Evolutionary conservation across 2,329 filamentous ascomycete genomes (phyloP).

Genomic region (Trichoderma koningii): DNA sequence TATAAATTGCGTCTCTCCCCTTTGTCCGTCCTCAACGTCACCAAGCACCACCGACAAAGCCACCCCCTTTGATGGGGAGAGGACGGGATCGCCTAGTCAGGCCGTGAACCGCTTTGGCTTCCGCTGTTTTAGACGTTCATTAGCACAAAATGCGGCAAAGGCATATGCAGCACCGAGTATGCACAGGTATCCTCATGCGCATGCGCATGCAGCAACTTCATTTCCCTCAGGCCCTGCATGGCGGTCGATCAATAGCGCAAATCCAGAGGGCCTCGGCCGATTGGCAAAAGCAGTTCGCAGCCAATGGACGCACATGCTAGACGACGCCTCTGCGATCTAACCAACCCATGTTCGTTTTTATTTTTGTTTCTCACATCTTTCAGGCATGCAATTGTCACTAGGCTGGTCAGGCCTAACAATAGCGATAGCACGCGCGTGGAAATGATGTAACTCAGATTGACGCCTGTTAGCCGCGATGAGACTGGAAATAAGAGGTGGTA

Average conservation of each 20-base stretch:
- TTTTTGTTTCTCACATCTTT: not conserved
- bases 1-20: not conserved
- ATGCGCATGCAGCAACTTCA: slow-evolving; percentile 24
- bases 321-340: slow-evolving; percentile 16
- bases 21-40: not conserved
- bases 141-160: slow-evolving; percentile 2
- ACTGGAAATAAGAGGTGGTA: slow-evolving; percentile 24
- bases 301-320: slow-evolving; percentile 18
- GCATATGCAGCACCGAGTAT: not conserved
- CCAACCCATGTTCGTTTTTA: slow-evolving; percentile 2
- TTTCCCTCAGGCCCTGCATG: slow-evolving; percentile 24
- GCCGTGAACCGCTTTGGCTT: not conserved
- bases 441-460: slow-evolving; percentile 27
- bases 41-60: not conserved
- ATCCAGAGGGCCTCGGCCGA: slow-evolving; percentile 23
- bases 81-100: not conserved
- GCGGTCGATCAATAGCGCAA: slow-evolving; percentile 22
- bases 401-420: slow-evolving; percentile 21
- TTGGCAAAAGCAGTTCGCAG: not conserved
- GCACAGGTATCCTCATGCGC: slow-evolving; percentile 5
- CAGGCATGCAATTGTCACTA: slow-evolving; percentile 22
- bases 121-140: slow-evolving; percentile 7
- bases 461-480: slow-evolving; percentile 24
- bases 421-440: slow-evolving; percentile 1
- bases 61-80: slow-evolving; percentile 2